Percentiles rank a stretch among this genome's conserved stretches.
These are phyloP conservation scores for Coemansia sp. DNA, from an alignment of 192 early-diverging fungal genomes.

Conservation along the genomic window DNA sequence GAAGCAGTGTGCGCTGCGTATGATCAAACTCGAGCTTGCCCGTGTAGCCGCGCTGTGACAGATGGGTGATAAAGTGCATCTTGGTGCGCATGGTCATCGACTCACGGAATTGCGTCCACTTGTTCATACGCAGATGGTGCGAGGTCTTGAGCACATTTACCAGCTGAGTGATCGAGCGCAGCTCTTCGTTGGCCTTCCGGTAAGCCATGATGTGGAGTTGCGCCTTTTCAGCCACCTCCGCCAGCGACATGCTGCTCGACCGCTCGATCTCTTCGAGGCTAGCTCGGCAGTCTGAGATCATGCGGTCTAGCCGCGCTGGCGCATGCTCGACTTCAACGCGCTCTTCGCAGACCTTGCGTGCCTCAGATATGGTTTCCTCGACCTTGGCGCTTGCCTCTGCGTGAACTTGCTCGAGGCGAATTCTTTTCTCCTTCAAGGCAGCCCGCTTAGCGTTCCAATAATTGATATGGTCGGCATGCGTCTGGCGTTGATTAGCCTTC, in stretches of 20 bases:
- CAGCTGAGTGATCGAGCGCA: constrained; percentile 56
- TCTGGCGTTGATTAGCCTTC: constrained; percentile 30
- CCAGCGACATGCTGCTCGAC: constrained; percentile 61
- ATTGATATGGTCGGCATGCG: constrained; percentile 47
- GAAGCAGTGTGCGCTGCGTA: constrained; percentile 58
- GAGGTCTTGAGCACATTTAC: constrained; percentile 59
- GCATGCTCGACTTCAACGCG: constrained; percentile 61
- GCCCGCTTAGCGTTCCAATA: constrained; percentile 61
- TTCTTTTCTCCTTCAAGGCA: constrained; percentile 34
- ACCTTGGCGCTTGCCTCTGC: constrained; percentile 29
- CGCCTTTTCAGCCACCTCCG: constrained; percentile 63
- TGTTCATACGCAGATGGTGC: constrained; percentile 60
- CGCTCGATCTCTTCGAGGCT: constrained; percentile 62
- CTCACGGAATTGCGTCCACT: constrained; percentile 71
- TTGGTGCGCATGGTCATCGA: constrained; percentile 76
- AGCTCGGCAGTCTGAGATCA: constrained; percentile 58
- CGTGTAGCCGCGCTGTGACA: constrained; percentile 79
- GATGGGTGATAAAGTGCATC: constrained; percentile 69
- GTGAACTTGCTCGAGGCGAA: constrained; percentile 23
- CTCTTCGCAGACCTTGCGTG: constrained; percentile 60
- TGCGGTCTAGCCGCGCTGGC: constrained; percentile 59
- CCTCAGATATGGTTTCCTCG: constrained; percentile 57
- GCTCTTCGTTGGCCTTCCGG: constrained; percentile 57
- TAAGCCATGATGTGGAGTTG: constrained; percentile 56
- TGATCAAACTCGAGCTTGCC: constrained; percentile 83